Evolutionary conservation across 345 rosid genomes (phyloP).

Genomic region (Eucalyptus curtisii): DNA sequence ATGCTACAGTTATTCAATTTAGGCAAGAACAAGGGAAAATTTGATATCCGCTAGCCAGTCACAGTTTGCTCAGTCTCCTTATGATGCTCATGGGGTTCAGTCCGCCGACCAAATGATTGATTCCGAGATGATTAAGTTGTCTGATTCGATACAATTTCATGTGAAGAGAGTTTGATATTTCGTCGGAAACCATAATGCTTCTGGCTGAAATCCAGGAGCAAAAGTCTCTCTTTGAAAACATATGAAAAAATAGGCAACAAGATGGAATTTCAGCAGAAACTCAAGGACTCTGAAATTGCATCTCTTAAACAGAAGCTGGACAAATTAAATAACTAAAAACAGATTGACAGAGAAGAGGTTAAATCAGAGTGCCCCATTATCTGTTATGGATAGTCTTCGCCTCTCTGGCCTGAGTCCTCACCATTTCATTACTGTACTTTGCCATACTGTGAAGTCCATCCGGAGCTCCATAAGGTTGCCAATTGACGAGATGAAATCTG

Average conservation of each 20-base stretch:
- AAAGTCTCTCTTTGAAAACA: conserved; percentile 37
- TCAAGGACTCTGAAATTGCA: conserved; percentile 62
- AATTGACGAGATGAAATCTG: conserved; percentile 49
- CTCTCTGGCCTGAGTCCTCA: conserved; percentile 26
- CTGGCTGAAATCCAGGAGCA: conserved; percentile 69
- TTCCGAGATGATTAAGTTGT: conserved; percentile 40
- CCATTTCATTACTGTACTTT: conserved; percentile 39
- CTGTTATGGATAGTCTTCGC: conserved; percentile 32
- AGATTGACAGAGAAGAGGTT: conserved; percentile 40
- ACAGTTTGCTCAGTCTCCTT: too few species aligned
- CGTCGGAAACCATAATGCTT: conserved; percentile 29
- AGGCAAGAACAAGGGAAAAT: neutral
- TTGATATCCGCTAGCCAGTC: neutral
- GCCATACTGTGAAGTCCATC: conserved; percentile 48
- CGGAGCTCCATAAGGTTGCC: conserved; percentile 46
- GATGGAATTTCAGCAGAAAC: conserved; percentile 56
- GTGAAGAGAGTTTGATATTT: conserved; percentile 54
- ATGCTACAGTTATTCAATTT: neutral
- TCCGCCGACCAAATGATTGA: conserved; percentile 6
- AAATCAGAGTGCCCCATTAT: conserved; percentile 45
- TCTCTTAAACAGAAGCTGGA: conserved; percentile 41
- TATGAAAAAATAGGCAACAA: conserved; percentile 60
- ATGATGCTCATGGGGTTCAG: too few species aligned
- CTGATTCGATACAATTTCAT: conserved; percentile 65
- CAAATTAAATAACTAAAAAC: conserved; percentile 23